Conservation (phyloP, 768 basidiomycete genomes). For the Phaeolepiota aurea region DNA sequence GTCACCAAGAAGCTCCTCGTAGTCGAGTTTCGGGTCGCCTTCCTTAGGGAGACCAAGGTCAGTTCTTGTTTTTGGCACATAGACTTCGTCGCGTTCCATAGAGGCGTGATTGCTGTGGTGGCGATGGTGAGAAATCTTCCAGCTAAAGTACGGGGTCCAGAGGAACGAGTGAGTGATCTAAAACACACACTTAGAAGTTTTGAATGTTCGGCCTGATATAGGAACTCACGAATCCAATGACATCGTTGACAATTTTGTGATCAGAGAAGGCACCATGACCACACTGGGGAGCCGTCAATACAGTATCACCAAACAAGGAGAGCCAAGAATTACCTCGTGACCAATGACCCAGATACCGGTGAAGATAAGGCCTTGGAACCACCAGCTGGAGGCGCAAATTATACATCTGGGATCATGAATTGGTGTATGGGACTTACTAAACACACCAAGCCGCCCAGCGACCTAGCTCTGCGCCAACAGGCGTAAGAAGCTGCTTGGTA, state of each 20-base stretch:
- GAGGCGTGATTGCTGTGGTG: constrained; percentile 45
- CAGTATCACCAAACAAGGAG: background rate
- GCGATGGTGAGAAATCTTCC: constrained; percentile 47
- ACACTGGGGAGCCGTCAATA: constrained; percentile 24
- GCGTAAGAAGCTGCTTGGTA: constrained; percentile 17
- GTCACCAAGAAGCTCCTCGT: constrained; percentile 49
- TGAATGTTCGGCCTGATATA: background rate
- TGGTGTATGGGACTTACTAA: constrained; percentile 27
- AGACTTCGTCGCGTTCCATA: constrained; percentile 49
- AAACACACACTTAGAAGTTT: background rate
- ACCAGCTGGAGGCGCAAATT: constrained; percentile 30
- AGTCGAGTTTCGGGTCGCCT: constrained; percentile 28
- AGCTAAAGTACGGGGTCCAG: constrained; percentile 47
- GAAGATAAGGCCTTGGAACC: constrained; percentile 54
- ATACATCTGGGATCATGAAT: background rate
- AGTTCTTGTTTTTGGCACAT: constrained; percentile 51
- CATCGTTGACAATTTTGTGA: constrained; percentile 36
- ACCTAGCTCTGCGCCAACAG: constrained; percentile 24
- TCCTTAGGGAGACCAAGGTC: constrained; percentile 44
- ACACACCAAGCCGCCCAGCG: constrained; percentile 37
- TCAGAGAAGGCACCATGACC: constrained; percentile 51
- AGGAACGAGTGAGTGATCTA: constrained; percentile 37
- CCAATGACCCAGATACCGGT: constrained; percentile 56
- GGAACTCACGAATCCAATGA: constrained; percentile 41
- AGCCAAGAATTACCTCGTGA: constrained; percentile 33